Evolutionary conservation across 1,139 yeast species (phyloP).

Genomic region (Blastobotrys persicus): DNA sequence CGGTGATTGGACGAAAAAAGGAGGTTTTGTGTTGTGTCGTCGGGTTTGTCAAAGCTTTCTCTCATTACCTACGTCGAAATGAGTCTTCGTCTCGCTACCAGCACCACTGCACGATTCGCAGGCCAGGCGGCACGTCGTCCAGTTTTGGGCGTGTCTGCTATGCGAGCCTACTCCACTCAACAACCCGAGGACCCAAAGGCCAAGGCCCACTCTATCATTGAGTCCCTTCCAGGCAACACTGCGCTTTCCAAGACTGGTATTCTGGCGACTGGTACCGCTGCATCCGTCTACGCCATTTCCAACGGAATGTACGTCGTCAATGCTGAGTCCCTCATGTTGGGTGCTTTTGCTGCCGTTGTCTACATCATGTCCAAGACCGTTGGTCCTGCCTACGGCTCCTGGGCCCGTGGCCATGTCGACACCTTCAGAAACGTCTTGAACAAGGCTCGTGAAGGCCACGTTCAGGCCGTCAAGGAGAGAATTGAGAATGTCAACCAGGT

Average conservation of each 20-base stretch:
- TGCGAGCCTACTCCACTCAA: conserved; percentile 38
- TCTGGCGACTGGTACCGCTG: conserved; percentile 92
- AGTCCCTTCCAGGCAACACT: conserved; percentile 90
- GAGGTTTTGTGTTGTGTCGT: background rate
- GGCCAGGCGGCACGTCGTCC: conserved; percentile 17
- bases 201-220: conserved; percentile 86
- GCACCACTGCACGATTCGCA: conserved; percentile 15
- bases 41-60: background rate
- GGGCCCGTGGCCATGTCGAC: conserved; percentile 90
- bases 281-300: conserved; percentile 89
- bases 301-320: conserved; percentile 89
- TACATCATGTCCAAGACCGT: conserved; percentile 79
- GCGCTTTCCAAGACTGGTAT: conserved; percentile 89
- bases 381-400: conserved; percentile 92
- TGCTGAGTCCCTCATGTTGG: conserved; percentile 86
- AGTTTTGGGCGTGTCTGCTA: conserved; percentile 9
- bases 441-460: conserved; percentile 86
- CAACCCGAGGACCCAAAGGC: conserved; percentile 68
- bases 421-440: conserved; percentile 79
- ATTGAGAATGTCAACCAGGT: conserved; percentile 83
- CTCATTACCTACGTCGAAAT: conserved; percentile 14
- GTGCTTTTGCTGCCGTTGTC: conserved; percentile 74
- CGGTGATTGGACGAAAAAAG: background rate
- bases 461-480: conserved; percentile 88
- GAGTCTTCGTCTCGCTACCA: conserved; percentile 34